Evolutionary conservation across 352 stramenopile genomes (phyloP).

Genomic region (Globisporangium apiculatum): DNA sequence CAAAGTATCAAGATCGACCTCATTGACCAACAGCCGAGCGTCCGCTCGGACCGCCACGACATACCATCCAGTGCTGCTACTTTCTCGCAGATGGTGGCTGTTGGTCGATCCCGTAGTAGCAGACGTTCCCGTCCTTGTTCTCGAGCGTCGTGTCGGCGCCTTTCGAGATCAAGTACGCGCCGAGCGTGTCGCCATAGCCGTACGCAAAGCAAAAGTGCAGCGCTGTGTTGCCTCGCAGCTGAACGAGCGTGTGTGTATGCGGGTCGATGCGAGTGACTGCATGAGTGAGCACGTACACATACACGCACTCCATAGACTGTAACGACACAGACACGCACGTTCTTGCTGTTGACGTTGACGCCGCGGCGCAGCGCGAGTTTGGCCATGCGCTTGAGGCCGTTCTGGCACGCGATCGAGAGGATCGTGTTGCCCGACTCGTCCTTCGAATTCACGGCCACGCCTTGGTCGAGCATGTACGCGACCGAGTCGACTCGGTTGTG

Average conservation of each 20-base stretch:
- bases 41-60: background rate
- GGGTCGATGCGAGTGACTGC: constrained; percentile 1
- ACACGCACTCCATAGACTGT: background rate
- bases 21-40: no score
- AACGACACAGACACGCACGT: constrained; percentile 29
- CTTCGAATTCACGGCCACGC: constrained; percentile 66
- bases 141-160: constrained; percentile 61
- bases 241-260: background rate
- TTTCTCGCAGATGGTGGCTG: constrained; percentile 11
- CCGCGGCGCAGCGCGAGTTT: constrained; percentile 81
- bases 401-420: constrained; percentile 85
- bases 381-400: constrained; percentile 86
- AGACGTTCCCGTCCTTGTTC: constrained; percentile 60
- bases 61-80: background rate
- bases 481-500: constrained; percentile 86
- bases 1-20: no score
- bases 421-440: constrained; percentile 84
- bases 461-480: constrained; percentile 77
- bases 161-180: constrained; percentile 86
- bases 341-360: constrained; percentile 84
- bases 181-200: constrained; percentile 82
- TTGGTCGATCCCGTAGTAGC: constrained; percentile 59
- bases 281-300: background rate
- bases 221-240: constrained; percentile 81
- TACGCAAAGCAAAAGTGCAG: constrained; percentile 90